These are phyloP conservation scores for Hypoxylon fuscum DNA, from an alignment of 495 filamentous ascomycete species.

Conservation along the genomic window DNA sequence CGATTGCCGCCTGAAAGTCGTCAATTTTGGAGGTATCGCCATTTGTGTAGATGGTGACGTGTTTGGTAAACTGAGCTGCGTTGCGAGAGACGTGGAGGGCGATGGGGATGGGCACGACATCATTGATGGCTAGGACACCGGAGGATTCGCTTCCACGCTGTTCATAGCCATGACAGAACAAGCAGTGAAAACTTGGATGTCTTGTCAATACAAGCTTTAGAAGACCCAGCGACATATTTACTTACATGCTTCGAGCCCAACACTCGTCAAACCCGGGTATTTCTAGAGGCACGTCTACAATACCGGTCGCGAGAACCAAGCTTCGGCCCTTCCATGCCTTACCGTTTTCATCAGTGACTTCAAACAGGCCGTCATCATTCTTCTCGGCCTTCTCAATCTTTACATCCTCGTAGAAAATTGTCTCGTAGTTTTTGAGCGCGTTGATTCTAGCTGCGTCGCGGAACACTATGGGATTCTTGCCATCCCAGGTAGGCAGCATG, in stretches of 20 bases:
- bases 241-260: conserved; percentile 44
- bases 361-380: conserved; percentile 31
- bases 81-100: conserved; percentile 28
- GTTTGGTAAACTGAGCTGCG: conserved; percentile 12
- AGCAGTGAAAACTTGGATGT: conserved; percentile 52
- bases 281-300: conserved; percentile 42
- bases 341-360: conserved; percentile 39
- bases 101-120: background rate
- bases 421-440: conserved; percentile 47
- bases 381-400: conserved; percentile 40
- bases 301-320: conserved; percentile 53
- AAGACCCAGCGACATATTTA: conserved; percentile 1
- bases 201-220: too few relatives aligned
- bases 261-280: conserved; percentile 42
- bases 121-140: conserved; percentile 8
- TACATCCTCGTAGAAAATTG: conserved; percentile 46
- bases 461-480: conserved; percentile 44
- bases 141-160: conserved; percentile 34
- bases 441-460: conserved; percentile 41
- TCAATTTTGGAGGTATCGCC: too few relatives aligned
- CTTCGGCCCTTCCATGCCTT: conserved; percentile 51
- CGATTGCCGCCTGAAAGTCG: conserved; percentile 8
- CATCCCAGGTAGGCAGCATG: conserved; percentile 55
- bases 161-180: conserved; percentile 61
- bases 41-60: conserved; percentile 34